Evolutionary conservation across 768 basidiomycete species (phyloP), one percentile per base, ranked within the genome.

Genomic region (Flagelloscypha sp.): DNA sequence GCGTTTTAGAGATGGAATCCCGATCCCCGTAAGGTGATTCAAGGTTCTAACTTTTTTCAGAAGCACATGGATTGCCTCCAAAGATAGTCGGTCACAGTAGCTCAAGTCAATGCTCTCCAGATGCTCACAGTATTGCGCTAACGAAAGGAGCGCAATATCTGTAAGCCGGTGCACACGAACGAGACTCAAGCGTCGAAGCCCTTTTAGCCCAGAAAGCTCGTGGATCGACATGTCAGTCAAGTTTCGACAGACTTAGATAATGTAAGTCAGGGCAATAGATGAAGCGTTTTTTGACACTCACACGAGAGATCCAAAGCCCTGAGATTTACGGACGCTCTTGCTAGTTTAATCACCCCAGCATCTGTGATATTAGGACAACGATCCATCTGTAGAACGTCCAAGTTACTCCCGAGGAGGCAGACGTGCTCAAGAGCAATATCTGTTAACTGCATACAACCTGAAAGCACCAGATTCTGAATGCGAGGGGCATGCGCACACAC

Each of bases 221-320:
- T 82, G 74, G 16, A 93, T 76, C 30, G 80, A 73, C 67, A 85
- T 69, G 55, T 97, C 90, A 40, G 88, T 93, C 38, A 97, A 60
- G 40, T 75, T 70, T 19, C 78, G 69, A 60, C 89, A 92, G 61
- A 83, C 85, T 88, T 47, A 43, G 30, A 48, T 34, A 27, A 36
- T 21, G 39, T 39, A n/a, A 24, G 35, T 57, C 40, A 54, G 48
- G 22, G 36, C 27, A 36, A 42, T 41, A 11, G 40, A 16, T 45
- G 38, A 34, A 17, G 9, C 29, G 23, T 33, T 36, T 21, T 36
- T 44, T 27, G 28, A 42, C 35, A 67, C 86, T 59, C 55, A 90
- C 89, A 88, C 30, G 87, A 84, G 31, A 95, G 62, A 55, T 95
- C 93, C 44, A 95, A 67, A 49, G 83, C 84, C 37, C 81, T 69